These are phyloP conservation scores for Phyllosticta citriasiana DNA, from an alignment of 2,329 filamentous ascomycete species.

Conservation along the genomic window DNA sequence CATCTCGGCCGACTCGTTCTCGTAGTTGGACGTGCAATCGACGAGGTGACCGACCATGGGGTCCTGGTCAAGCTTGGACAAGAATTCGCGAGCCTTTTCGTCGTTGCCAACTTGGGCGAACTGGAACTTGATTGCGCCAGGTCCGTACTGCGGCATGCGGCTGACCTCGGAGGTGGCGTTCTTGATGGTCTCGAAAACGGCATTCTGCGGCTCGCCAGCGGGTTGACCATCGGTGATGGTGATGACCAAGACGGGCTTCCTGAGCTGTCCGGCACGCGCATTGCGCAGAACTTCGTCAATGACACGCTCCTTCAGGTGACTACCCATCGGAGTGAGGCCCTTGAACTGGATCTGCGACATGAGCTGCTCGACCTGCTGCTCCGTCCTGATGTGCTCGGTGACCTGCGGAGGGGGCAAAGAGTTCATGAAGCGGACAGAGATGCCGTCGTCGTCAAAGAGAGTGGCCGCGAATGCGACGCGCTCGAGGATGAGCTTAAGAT, in stretches of 20 bases:
- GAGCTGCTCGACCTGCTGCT: slow-evolving; percentile 49
- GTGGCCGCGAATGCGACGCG: slow-evolving; percentile 55
- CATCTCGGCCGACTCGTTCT: slow-evolving; percentile 60
- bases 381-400: slow-evolving; percentile 45
- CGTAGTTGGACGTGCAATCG: slow-evolving; percentile 61
- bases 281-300: slow-evolving; percentile 49
- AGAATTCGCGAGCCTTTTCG: slow-evolving; percentile 52
- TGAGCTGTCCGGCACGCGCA: slow-evolving; percentile 43
- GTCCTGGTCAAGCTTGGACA: slow-evolving; percentile 54
- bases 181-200: slow-evolving; percentile 49
- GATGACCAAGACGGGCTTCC: slow-evolving; percentile 56
- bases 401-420: slow-evolving; percentile 38
- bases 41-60: slow-evolving; percentile 51
- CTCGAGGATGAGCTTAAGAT: slow-evolving; percentile 53
- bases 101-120: slow-evolving; percentile 63
- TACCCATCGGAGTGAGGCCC: slow-evolving; percentile 58
- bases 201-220: slow-evolving; percentile 48
- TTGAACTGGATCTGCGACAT: slow-evolving; percentile 51
- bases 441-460: slow-evolving; percentile 60
- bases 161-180: slow-evolving; percentile 44
- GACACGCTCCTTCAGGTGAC: slow-evolving; percentile 52
- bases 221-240: slow-evolving; percentile 58
- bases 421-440: slow-evolving; percentile 63
- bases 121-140: slow-evolving; percentile 53
- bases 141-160: slow-evolving; percentile 38